phyloP scores from a whole-genome alignment of 2,329 filamentous ascomycete species.

The Didymella segeticola region DNA sequence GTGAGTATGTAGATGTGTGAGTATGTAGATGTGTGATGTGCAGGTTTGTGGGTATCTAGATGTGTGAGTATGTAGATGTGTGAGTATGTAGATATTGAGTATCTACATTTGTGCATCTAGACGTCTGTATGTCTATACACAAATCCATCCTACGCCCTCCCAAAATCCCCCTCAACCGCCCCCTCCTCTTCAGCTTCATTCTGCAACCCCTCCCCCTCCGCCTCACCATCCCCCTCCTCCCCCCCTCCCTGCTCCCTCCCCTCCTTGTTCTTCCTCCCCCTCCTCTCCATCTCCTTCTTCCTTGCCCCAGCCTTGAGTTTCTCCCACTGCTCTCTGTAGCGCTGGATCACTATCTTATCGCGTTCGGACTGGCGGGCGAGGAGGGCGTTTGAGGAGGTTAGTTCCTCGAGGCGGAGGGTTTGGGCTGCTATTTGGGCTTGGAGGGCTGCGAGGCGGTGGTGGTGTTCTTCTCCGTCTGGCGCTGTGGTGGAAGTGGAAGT shows the following conservation, averaged over 20 bases:
- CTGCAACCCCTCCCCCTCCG: too few species aligned
- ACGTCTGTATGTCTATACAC: not conserved
- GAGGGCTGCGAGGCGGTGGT: slow-evolving; percentile 32
- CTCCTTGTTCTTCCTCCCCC: slow-evolving; percentile 26
- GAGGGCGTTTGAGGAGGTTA: slow-evolving; percentile 67
- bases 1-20: too few species aligned
- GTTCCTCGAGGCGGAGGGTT: slow-evolving; percentile 49
- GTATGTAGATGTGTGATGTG: too few species aligned
- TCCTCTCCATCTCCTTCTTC: slow-evolving; percentile 43
- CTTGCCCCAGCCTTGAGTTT: slow-evolving; percentile 69
- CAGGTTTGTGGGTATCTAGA: too few species aligned
- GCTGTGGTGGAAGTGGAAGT: slow-evolving; percentile 6
- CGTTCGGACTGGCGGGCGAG: slow-evolving; percentile 69
- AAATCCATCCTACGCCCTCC: not conserved
- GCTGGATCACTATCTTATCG: slow-evolving; percentile 59
- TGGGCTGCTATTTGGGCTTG: slow-evolving; percentile 36
- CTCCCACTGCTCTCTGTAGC: slow-evolving; percentile 72
- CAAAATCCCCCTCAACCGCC: slow-evolving; percentile 37
- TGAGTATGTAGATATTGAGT: too few species aligned
- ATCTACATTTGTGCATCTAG: too few species aligned
- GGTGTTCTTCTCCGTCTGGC: slow-evolving; percentile 13
- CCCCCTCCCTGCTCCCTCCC: slow-evolving; percentile 22
- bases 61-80: too few species aligned
- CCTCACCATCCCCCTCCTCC: slow-evolving; percentile 27
- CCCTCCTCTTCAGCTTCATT: slow-evolving; percentile 15